phyloP scores from a whole-genome alignment of 2,329 filamentous ascomycete species.

The Hypoxylon sp. region DNA sequence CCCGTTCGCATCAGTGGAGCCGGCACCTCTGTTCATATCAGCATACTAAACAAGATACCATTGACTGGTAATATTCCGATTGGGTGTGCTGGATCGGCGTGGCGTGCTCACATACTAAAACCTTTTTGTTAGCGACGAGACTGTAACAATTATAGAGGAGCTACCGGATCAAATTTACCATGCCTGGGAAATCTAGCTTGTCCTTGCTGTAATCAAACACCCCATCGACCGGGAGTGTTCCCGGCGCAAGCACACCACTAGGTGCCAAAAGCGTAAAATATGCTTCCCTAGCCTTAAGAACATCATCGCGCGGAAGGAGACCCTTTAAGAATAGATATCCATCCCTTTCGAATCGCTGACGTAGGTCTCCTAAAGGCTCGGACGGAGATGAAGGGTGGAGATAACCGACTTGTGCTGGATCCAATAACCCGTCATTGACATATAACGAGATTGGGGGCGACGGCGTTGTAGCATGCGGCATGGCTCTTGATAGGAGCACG shows the following conservation, averaged over 20 bases:
- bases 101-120: constrained; percentile 19
- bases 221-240: constrained; percentile 57
- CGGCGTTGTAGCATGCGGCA: constrained; percentile 36
- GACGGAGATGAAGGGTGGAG: constrained; percentile 54
- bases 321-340: constrained; percentile 62
- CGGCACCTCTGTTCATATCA: constrained; percentile 41
- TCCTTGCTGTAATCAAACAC: constrained; percentile 58
- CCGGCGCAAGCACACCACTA: constrained; percentile 58
- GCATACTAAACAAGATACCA: not conserved
- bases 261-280: constrained; percentile 59
- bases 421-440: constrained; percentile 46
- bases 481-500: constrained; percentile 3
- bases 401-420: constrained; percentile 51
- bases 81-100: not conserved
- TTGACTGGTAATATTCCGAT: too few species aligned
- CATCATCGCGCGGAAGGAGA: constrained; percentile 60
- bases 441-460: constrained; percentile 27
- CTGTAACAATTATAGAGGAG: not conserved
- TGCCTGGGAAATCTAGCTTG: constrained; percentile 55
- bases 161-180: constrained; percentile 45
- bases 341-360: constrained; percentile 56
- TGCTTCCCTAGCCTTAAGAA: constrained; percentile 58
- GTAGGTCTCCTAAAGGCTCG: constrained; percentile 58
- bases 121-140: constrained; percentile 7
- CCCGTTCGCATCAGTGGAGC: constrained; percentile 54